phyloP scores from a whole-genome alignment of 805 yeast genomes.

The Cyberlindnera meyerae region DNA sequence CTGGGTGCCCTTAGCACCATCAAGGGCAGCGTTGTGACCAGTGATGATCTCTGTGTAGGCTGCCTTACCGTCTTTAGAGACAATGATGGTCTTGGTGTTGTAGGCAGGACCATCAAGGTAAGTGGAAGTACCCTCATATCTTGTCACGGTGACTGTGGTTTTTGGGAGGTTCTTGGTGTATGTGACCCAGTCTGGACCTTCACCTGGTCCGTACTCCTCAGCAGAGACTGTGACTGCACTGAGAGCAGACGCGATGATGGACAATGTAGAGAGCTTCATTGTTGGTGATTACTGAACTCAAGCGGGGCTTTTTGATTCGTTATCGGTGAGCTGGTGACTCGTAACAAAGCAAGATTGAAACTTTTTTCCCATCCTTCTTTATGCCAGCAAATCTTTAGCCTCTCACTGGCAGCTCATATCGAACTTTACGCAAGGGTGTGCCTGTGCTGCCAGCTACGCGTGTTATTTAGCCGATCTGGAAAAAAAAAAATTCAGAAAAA shows the following conservation, averaged over 20 bases:
- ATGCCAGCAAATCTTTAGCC: no score
- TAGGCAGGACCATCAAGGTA: conserved; percentile 2
- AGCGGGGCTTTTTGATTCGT: not conserved
- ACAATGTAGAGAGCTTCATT: conserved; percentile 2
- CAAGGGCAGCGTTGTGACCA: not conserved
- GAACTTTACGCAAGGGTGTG: no score
- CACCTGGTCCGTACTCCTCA: no score
- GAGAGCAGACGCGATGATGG: conserved; percentile 1
- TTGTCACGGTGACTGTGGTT: conserved; percentile 4
- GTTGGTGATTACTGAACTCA: not conserved
- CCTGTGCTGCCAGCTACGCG: no score
- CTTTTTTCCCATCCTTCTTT: no score
- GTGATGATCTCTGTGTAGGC: conserved; percentile 7
- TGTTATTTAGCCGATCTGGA: no score
- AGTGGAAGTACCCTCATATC: conserved; percentile 5
- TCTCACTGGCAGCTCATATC: no score
- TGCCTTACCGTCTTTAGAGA: conserved; percentile 4
- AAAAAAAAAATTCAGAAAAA: no score
- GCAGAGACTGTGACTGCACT: no score
- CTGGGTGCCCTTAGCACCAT: not conserved
- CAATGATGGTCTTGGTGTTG: conserved; percentile 4
- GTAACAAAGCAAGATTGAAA: not conserved
- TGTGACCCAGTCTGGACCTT: conserved; percentile 18
- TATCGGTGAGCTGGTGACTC: not conserved
- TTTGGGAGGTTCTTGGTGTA: conserved; percentile 6